Evolutionary conservation across 768 basidiomycete species (phyloP).

Genomic region (Rhodotorula sphaerocarpa): DNA sequence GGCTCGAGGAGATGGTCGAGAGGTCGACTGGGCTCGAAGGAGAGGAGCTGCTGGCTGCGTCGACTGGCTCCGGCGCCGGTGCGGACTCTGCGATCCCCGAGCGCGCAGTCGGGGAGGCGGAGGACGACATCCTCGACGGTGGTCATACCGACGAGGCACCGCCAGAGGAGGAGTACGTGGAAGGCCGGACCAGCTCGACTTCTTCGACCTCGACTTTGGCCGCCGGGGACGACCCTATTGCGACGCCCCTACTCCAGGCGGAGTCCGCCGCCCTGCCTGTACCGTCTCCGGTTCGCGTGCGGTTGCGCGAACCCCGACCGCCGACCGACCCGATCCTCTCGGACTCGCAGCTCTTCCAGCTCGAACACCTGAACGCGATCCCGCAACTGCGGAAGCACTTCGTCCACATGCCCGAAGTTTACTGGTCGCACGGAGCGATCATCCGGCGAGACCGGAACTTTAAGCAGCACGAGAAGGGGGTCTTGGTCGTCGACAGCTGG

Average conservation of each 20-base stretch:
- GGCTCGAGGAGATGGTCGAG: conserved; percentile 22
- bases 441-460: conserved; percentile 3
- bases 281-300: too few relatives aligned
- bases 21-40: conserved; percentile 14
- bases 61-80: too few relatives aligned
- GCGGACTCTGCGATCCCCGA: too few relatives aligned
- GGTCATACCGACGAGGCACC: too few relatives aligned
- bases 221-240: too few relatives aligned
- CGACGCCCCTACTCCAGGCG: too few relatives aligned
- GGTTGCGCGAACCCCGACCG: background rate
- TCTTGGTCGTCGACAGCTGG: conserved; percentile 19
- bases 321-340: conserved; percentile 17
- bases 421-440: conserved; percentile 20
- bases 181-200: too few relatives aligned
- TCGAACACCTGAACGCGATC: conserved; percentile 15
- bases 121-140: too few relatives aligned
- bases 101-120: too few relatives aligned
- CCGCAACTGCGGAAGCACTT: conserved; percentile 24
- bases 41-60: conserved; percentile 14
- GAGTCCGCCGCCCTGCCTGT: too few relatives aligned
- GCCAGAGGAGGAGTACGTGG: too few relatives aligned
- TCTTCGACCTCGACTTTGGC: too few relatives aligned
- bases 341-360: conserved; percentile 8
- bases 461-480: conserved; percentile 10
- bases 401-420: conserved; percentile 1